Conservation (phyloP, 2,329 filamentous ascomycete species). For the Colletotrichum cordylinicola region DNA sequence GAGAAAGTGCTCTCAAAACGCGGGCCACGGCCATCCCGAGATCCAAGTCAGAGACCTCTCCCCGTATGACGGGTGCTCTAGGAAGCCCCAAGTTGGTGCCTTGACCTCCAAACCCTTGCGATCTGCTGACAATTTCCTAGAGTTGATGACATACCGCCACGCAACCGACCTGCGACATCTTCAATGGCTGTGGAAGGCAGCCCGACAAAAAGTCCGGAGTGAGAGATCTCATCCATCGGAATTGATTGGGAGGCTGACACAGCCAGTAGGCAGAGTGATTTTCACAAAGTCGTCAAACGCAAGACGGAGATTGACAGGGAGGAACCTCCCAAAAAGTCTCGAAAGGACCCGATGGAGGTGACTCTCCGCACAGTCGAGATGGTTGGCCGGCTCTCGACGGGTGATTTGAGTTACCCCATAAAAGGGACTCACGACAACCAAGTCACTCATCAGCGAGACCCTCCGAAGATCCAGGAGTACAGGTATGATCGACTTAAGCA, state of each 20-base stretch:
- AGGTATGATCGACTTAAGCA: not conserved
- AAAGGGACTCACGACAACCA: not conserved
- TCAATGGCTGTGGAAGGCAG: not conserved
- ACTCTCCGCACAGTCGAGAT: not conserved
- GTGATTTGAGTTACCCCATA: not conserved
- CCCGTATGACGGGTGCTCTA: not conserved
- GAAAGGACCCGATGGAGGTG: not conserved
- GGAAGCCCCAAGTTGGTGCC: not conserved
- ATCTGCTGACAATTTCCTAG: not conserved
- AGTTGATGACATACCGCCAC: not conserved
- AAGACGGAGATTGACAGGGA: not conserved
- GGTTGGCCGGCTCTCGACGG: not conserved
- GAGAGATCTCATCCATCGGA: not conserved
- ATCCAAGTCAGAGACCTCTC: not conserved
- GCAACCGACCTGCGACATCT: not conserved
- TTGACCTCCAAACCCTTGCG: not conserved
- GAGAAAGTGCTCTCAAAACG: constrained; percentile 1
- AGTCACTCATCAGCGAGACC: not conserved
- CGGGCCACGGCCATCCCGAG: not conserved
- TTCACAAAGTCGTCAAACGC: not conserved
- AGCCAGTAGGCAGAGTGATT: not conserved
- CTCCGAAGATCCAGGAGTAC: not conserved
- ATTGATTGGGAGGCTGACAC: not conserved
- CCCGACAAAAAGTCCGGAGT: not conserved
- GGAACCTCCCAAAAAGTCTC: not conserved